A percentile compares a stretch with the other conserved stretches of the same genome.
Conservation (phyloP, 371 early-diverging fungal species). For the Lichtheimia hyalospora region DNA sequence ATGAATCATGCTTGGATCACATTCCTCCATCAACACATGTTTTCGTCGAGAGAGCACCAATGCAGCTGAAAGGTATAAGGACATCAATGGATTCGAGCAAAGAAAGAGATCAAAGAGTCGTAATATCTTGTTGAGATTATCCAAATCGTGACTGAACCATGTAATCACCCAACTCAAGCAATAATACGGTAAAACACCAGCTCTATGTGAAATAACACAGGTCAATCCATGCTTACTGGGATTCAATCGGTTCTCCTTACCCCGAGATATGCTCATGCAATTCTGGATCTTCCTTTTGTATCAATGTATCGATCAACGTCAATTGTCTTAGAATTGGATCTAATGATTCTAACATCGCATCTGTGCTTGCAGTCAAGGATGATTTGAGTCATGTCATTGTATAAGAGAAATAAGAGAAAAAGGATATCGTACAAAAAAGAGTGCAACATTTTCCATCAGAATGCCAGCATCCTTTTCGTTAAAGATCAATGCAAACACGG, state of each 20-base stretch:
- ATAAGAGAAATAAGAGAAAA: slow-evolving; percentile 12
- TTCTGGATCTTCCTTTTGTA: slow-evolving; percentile 49
- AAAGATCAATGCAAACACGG: slow-evolving; percentile 58
- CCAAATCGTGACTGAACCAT: slow-evolving; percentile 77
- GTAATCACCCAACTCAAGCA: slow-evolving; percentile 84
- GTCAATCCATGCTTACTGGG: background rate
- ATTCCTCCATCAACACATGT: background rate
- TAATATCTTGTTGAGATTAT: slow-evolving; percentile 51
- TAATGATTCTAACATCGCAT: slow-evolving; percentile 52
- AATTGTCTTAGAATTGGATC: slow-evolving; percentile 36
- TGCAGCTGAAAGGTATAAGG: slow-evolving; percentile 72
- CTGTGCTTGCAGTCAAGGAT: slow-evolving; percentile 31
- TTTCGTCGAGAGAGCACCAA: slow-evolving; percentile 49
- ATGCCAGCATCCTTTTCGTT: slow-evolving; percentile 49
- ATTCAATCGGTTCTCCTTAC: slow-evolving; percentile 23
- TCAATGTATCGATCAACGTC: slow-evolving; percentile 50
- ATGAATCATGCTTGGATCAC: background rate
- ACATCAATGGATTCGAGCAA: slow-evolving; percentile 71
- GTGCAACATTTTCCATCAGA: slow-evolving; percentile 53
- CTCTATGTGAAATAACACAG: slow-evolving; percentile 23
- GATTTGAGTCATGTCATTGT: background rate
- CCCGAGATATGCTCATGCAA: slow-evolving; percentile 49
- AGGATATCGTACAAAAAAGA: slow-evolving; percentile 66
- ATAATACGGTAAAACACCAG: slow-evolving; percentile 73
- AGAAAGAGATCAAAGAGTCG: slow-evolving; percentile 80